A percentile compares a stretch with the other conserved stretches of the same genome.
Evolutionary conservation across 805 yeast genomes (phyloP).

Genomic region (Komagataella populi): DNA sequence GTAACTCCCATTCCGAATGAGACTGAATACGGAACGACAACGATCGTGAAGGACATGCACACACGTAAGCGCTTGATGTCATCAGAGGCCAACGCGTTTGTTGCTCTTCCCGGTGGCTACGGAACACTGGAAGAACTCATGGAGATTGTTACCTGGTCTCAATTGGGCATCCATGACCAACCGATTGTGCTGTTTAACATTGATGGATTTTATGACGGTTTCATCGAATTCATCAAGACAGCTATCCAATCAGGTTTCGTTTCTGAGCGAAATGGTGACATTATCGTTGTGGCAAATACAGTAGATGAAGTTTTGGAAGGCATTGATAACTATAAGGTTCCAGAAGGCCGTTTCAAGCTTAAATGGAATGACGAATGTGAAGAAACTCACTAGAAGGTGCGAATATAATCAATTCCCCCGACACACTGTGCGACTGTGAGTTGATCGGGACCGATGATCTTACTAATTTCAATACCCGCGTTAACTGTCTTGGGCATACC

Average conservation of each 20-base stretch:
- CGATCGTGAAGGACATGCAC: constrained; percentile 81
- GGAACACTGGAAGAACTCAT: constrained; percentile 83
- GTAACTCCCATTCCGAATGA: constrained; percentile 50
- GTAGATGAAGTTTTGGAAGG: constrained; percentile 54
- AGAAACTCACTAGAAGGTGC: background rate
- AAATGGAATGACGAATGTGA: constrained; percentile 37
- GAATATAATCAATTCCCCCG: constrained; percentile 48
- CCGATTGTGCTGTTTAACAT: constrained; percentile 72
- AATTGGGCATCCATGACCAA: constrained; percentile 71
- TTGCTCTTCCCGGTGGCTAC: constrained; percentile 87
- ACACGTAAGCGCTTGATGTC: constrained; percentile 83
- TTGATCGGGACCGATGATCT: constrained; percentile 46
- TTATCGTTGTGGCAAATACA: constrained; percentile 54
- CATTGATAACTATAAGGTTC: constrained; percentile 46
- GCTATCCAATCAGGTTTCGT: constrained; percentile 59
- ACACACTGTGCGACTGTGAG: constrained; percentile 71
- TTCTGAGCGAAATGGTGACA: constrained; percentile 48
- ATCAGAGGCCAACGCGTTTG: constrained; percentile 70
- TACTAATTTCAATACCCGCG: constrained; percentile 45
- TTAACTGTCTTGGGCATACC: constrained; percentile 52
- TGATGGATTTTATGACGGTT: constrained; percentile 67
- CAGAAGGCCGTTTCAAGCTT: constrained; percentile 63
- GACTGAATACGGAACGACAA: constrained; percentile 57
- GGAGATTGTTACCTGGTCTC: constrained; percentile 88
- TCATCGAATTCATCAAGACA: constrained; percentile 45